A percentile compares a stretch with the other conserved stretches of the same genome.
Evolutionary conservation across 257 asterid species (phyloP).

Genomic region (Coffea canephora): DNA sequence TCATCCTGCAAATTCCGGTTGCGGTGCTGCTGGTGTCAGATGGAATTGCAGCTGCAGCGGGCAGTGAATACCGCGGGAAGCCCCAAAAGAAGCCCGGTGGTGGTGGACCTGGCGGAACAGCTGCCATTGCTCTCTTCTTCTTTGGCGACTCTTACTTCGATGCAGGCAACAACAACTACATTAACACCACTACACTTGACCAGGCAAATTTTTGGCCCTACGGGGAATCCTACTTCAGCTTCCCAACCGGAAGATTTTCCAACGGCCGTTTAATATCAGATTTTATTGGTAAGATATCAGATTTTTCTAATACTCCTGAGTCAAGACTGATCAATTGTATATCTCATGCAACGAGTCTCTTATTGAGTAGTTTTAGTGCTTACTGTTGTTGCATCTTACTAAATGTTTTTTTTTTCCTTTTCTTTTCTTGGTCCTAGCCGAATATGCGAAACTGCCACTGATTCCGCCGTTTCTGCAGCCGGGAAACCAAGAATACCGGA

Average conservation of each 20-base stretch:
- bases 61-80: conserved; percentile 8
- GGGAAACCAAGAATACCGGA: conserved; percentile 21
- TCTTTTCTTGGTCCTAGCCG: conserved; percentile 31
- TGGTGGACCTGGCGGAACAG: too few species aligned
- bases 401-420: too few species aligned
- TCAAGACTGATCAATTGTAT: too few species aligned
- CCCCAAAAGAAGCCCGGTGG: not conserved
- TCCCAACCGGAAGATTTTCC: conserved; percentile 74
- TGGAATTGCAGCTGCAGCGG: not conserved
- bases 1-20: not conserved
- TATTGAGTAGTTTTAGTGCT: not conserved
- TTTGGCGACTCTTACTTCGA: conserved; percentile 74
- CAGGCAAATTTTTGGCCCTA: conserved; percentile 68
- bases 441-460: conserved; percentile 49
- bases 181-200: conserved; percentile 62
- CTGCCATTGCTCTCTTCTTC: conserved; percentile 37
- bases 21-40: not conserved
- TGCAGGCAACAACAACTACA: conserved; percentile 74
- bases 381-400: conserved; percentile 1
- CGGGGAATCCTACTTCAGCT: conserved; percentile 48
- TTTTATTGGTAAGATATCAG: conserved; percentile 40
- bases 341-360: not conserved
- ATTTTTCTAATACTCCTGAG: not conserved
- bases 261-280: conserved; percentile 73
- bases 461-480: conserved; percentile 46